These are phyloP conservation scores for Psilocybe azurescens DNA, from an alignment of 768 basidiomycete genomes.

Conservation along the genomic window DNA sequence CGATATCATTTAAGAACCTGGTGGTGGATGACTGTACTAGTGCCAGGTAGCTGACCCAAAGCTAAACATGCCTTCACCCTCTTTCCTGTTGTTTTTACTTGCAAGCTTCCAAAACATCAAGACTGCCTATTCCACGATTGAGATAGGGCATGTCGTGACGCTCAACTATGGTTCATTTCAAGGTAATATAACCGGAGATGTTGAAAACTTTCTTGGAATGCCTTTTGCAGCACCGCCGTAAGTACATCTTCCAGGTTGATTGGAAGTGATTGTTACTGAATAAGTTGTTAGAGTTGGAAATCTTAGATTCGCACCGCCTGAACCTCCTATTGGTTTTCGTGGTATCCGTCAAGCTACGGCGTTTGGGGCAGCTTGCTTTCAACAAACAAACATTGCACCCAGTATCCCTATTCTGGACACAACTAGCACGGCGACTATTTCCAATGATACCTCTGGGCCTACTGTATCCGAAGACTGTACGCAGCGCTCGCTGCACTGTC, in stretches of 20 bases:
- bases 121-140: background rate
- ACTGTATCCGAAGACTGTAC: conserved; percentile 15
- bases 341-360: conserved; percentile 12
- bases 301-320: conserved; percentile 13
- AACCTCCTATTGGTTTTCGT: background rate
- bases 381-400: conserved; percentile 1
- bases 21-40: too few species aligned
- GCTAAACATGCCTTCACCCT: too few species aligned
- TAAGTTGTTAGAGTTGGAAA: conserved; percentile 1
- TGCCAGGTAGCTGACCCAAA: too few species aligned
- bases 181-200: conserved; percentile 6
- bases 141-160: background rate
- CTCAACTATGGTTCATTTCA: conserved; percentile 17
- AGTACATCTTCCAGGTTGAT: background rate
- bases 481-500: background rate
- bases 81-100: background rate
- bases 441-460: background rate
- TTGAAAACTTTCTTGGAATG: conserved; percentile 16
- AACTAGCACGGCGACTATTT: background rate
- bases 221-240: conserved; percentile 20
- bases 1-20: too few species aligned
- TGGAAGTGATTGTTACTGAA: too few species aligned
- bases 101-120: conserved; percentile 31
- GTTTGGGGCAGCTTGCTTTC: conserved; percentile 14
- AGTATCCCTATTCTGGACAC: background rate